Base-by-base conservation (phyloP, 192 early-diverging fungal genomes). In the Diversispora epigaea region DNA sequence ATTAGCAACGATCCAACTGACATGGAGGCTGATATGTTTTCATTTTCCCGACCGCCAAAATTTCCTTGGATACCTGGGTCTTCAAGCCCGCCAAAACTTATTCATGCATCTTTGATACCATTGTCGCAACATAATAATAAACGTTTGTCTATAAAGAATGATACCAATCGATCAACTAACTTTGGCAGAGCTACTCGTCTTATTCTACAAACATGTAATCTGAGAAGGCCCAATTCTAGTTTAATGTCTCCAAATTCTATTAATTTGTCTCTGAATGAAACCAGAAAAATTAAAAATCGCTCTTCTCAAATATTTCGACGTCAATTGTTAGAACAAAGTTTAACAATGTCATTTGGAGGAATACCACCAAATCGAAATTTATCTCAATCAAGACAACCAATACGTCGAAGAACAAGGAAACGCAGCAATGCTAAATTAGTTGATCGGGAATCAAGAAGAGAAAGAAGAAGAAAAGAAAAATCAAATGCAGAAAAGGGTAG, bases 381-480 rank as follows among this genome's bases (percentile, higher is more conserved):
- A 14, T 9, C 3, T 46, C 43, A 67, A 21, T 39, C 21, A 67
- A 67, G 11, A 21, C 3, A 43, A 12, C 3, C 45, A 67, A 67
- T n/a, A 67, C 43, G 65, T 19, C 32, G 41, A 44, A 64, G n/a
- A 14, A 73, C 71, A 12, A 73, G 39, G 55, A 73, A 73, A 40
- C 44, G 71, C 32, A 62, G 58, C 14, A 73, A 73, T 15, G 71
- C 57, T n/a, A 63, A 45, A 47, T 15, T 73, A 46, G n/a, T 45
- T 61, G 71, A 73, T 32, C n/a, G 71, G 12, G 71, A 73, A 73
- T 22, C 19, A 58, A 73, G 60, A 62, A 43, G 55, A 61, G 73
- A 74, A 65, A 74, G 49, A 52, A 19, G 57, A 25, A 74, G 73
- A 74, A 64, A 43, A n/a, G 62, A 64, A 43, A 64, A 40, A 44